Evolutionary conservation across 2,329 filamentous ascomycete species (phyloP).

Genomic region (Orbilia brochopaga): DNA sequence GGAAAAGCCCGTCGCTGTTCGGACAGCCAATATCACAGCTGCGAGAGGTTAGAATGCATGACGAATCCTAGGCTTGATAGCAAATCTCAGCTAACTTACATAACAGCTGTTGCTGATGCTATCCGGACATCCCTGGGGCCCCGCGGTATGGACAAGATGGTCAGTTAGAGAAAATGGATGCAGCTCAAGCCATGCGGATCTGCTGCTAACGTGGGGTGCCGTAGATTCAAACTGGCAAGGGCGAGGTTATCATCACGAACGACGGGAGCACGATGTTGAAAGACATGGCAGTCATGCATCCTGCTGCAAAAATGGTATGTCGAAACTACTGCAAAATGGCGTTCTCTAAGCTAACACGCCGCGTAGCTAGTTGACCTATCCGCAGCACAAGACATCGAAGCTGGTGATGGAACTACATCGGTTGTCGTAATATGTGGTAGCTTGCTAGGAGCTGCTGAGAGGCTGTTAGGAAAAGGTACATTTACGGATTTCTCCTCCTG

Average conservation of each 20-base stretch:
- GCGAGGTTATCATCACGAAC: constrained; percentile 98
- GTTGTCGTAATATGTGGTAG: constrained; percentile 98
- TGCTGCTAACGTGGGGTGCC: constrained; percentile 54
- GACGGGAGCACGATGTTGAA: constrained; percentile 99
- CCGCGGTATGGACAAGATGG: constrained; percentile 98
- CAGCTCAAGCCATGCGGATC: not conserved
- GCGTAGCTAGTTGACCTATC: constrained; percentile 83
- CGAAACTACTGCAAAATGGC: not conserved
- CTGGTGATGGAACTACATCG: constrained; percentile 96
- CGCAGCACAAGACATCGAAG: constrained; percentile 96
- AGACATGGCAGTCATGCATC: constrained; percentile 99
- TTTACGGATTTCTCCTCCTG: not conserved
- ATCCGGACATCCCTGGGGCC: constrained; percentile 88
- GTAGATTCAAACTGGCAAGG: constrained; percentile 88
- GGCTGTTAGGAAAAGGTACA: constrained; percentile 81
- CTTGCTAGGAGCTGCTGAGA: constrained; percentile 89
- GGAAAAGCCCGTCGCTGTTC: constrained; percentile 98
- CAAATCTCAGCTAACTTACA: constrained; percentile 20
- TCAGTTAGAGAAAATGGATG: constrained; percentile 56
- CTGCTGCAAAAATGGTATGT: constrained; percentile 87
- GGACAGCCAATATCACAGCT: constrained; percentile 94
- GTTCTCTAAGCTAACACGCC: not conserved
- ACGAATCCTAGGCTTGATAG: constrained; percentile 9
- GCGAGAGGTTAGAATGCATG: constrained; percentile 73
- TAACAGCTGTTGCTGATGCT: constrained; percentile 88